Percentiles rank a stretch among this genome's conserved stretches.
phyloP scores from a whole-genome alignment of 2,329 filamentous ascomycete species.

The Torrubiella hemipterigena region DNA sequence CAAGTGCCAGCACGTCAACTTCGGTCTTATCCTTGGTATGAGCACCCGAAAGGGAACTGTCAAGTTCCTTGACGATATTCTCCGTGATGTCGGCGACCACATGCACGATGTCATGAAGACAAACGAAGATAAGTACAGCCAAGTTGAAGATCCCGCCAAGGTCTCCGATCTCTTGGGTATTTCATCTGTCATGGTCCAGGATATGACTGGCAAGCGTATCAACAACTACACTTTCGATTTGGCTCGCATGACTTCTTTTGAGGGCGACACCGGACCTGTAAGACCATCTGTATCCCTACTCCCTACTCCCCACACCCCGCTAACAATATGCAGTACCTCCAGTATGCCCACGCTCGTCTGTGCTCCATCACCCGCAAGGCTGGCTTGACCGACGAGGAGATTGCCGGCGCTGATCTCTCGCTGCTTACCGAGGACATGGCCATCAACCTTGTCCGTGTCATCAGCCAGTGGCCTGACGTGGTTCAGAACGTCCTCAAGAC shows the following conservation, averaged over 20 bases:
- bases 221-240: conserved; percentile 66
- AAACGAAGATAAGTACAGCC: conserved; percentile 81
- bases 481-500: conserved; percentile 77
- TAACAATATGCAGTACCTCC: conserved; percentile 42
- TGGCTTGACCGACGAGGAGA: conserved; percentile 39
- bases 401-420: conserved; percentile 51
- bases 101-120: conserved; percentile 97
- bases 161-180: conserved; percentile 86
- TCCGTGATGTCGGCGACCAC: conserved; percentile 72
- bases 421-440: conserved; percentile 64
- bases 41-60: conserved; percentile 62
- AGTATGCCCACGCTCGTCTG: conserved; percentile 70
- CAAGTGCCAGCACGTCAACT: conserved; percentile 65
- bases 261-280: conserved; percentile 67
- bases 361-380: conserved; percentile 50
- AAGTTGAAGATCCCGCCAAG: conserved; percentile 71
- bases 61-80: conserved; percentile 54
- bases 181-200: conserved; percentile 76
- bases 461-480: conserved; percentile 79
- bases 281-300: neutral
- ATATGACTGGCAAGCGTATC: conserved; percentile 83
- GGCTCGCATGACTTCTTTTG: conserved; percentile 71
- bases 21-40: conserved; percentile 61
- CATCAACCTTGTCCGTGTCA: conserved; percentile 57
- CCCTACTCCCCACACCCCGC: neutral